phyloP scores from a whole-genome alignment of 2,329 filamentous ascomycete species.

The Eurotiales sp. region DNA sequence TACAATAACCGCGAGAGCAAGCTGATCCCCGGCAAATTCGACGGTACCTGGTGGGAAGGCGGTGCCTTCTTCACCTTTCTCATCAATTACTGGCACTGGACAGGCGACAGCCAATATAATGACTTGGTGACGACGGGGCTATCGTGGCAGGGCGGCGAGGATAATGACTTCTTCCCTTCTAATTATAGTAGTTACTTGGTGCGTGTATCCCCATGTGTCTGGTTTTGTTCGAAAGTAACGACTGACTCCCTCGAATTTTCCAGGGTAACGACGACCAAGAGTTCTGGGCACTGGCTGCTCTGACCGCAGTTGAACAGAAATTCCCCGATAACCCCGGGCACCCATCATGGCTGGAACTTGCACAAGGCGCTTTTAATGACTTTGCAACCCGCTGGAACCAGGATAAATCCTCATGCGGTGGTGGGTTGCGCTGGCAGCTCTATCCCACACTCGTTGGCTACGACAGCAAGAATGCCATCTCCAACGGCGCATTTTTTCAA shows the following conservation, averaged over 20 bases:
- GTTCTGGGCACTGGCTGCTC: slow-evolving; percentile 75
- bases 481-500: slow-evolving; percentile 53
- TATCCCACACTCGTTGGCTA: slow-evolving; percentile 67
- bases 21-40: slow-evolving; percentile 43
- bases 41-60: slow-evolving; percentile 60
- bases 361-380: slow-evolving; percentile 75
- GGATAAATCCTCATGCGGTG: slow-evolving; percentile 54
- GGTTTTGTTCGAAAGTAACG: no score
- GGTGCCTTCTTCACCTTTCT: slow-evolving; percentile 64
- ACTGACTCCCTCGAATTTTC: no score
- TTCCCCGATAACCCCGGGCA: slow-evolving; percentile 60
- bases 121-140: slow-evolving; percentile 63
- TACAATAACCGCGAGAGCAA: slow-evolving; percentile 37
- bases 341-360: slow-evolving; percentile 73
- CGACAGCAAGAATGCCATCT: slow-evolving; percentile 52
- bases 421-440: slow-evolving; percentile 79
- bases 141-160: slow-evolving; percentile 66
- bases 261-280: slow-evolving; percentile 54
- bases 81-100: slow-evolving; percentile 79
- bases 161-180: slow-evolving; percentile 71
- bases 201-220: no score
- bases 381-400: slow-evolving; percentile 69
- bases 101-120: slow-evolving; percentile 67
- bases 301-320: slow-evolving; percentile 70
- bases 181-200: slow-evolving; percentile 25